Base-by-base conservation (phyloP, 306 rosid genomes). In the Mimosa bimucronata region DNA sequence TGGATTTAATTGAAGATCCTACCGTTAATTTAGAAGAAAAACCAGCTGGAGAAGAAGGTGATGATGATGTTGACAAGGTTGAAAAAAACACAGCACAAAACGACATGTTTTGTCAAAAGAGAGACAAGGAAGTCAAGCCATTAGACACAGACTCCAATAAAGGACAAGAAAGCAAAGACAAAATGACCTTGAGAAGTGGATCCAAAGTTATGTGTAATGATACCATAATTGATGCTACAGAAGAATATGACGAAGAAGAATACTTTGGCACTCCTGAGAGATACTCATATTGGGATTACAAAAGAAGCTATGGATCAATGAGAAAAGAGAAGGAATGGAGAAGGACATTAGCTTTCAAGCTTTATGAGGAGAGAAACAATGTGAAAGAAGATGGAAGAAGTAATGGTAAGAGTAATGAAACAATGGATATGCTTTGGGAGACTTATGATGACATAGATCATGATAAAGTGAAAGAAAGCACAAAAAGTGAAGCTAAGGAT, bases 401-500 rank as follows among this genome's bases (percentile, higher is more conserved):
- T 23, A 60, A 31, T 26, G 9, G 29, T 8, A 21, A 26, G 4
- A 60, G 34, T 60, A 26, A 31, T 60, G 66, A 60, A 60, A 31
- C 18, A 26, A 60, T 60, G 66, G 66, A 60, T 60, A 25, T 60
- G 34, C 97, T 95, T 67, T 92, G 97, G 98, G 98, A 95, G 81
- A 92, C 91, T 70, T 87, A 92, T 53, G 97, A 92, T 45, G 97
- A 88, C 81, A 79, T 82, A 45, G 91, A 89, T 23, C 83, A 88
- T 55, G 77, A 61, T 61, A 28, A 73, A 60, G 66, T 4, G 18
- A 26, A 60, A 26, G 66, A 13, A 26, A 60, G 16, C 0, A 60
- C 66, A 60, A 60, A 26, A 26, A 60, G 34, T 60, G 34, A 25
- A 26, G 66, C 13, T 4, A 13, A 60, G 12, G 37, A 26, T 11